Evolutionary conservation across 73 alveolate genomes (phyloP), one percentile per base, ranked within the genome.

Genomic region (Paramecium caudatum): DNA sequence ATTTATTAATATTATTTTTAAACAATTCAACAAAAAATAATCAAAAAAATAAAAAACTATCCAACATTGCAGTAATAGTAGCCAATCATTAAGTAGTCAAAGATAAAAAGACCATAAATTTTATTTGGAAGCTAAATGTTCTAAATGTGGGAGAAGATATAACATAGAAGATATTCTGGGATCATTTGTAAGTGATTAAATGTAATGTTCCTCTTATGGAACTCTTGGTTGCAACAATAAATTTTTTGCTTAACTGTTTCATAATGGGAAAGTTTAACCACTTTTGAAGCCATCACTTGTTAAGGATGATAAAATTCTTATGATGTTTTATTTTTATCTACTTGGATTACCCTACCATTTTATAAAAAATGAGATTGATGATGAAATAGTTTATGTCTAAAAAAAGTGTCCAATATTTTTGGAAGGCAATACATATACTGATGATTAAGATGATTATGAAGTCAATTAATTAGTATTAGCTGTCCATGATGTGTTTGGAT

Each of bases 171-270:
- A 74, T 41, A 8, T 74, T n/a, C 43, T 74, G 19, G 65, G 47
- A 16, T 27, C 43, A 4, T 74, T 74, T 15, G 10, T 43, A 0
- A 4, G 43, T 39, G 88, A 74, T 17, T 10, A 41, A 4, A 3
- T 74, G 4, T 21, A 8, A 4, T 74, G 88, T 19, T 17, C 21
- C 16, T 74, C 88, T 4, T 19, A 37, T 17, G 88, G 88, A 21
- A 74, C 88, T n/a, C 32, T 74, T 16, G 88, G 88, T 5, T 74
- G 88, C 19, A 74, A 74, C 43, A 74, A 74, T 39, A 37, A n/a
- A 4, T 68, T 68, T 37, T 17, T 32, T 68, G 61, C 37, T 10
- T 68, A 68, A 68, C 27, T 68, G 5, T 34, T 33, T 16, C 34
- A 25, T 36, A 34, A 68, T 68, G 84, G 37, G 12, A 3, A 55